phyloP scores from a whole-genome alignment of 108 stramenopile species.

The Cyclotella atomus region DNA sequence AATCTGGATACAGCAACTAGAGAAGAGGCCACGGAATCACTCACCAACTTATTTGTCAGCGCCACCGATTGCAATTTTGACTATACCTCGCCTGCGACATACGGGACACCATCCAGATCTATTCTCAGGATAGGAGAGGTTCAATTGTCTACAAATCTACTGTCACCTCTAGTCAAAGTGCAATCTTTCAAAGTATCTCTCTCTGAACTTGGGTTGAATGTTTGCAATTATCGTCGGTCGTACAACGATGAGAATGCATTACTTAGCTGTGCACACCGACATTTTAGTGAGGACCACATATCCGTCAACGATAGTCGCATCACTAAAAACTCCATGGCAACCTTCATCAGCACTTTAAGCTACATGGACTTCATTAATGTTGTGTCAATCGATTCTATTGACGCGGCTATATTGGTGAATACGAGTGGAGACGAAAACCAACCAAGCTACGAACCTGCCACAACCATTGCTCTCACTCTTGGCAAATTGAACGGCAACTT shows the following conservation, averaged over 20 bases:
- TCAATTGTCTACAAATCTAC: conserved; percentile 73
- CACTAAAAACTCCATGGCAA: no score
- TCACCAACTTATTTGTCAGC: conserved; percentile 60
- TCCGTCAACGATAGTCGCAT: not conserved
- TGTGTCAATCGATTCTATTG: conserved; percentile 64
- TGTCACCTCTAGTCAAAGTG: conserved; percentile 48
- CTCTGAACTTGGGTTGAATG: conserved; percentile 58
- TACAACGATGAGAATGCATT: conserved; percentile 65
- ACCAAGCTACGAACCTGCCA: conserved; percentile 52
- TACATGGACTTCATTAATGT: conserved; percentile 67
- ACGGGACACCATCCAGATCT: conserved; percentile 51
- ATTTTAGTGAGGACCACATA: conserved; percentile 31
- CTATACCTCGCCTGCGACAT: conserved; percentile 59
- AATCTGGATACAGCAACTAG: not conserved
- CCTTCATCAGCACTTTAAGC: conserved; percentile 54
- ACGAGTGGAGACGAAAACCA: not conserved
- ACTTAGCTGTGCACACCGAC: conserved; percentile 47
- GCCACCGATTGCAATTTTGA: conserved; percentile 79
- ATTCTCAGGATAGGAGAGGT: conserved; percentile 76
- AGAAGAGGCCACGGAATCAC: not conserved
- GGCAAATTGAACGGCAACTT: conserved; percentile 59
- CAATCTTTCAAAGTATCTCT: conserved; percentile 69
- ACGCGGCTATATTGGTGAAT: conserved; percentile 46
- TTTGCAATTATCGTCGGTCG: conserved; percentile 56
- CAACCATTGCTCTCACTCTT: conserved; percentile 49